Evolutionary conservation across 805 yeast genomes (phyloP), one percentile per base, ranked within the genome.

Genomic region (Candida vaughaniae): DNA sequence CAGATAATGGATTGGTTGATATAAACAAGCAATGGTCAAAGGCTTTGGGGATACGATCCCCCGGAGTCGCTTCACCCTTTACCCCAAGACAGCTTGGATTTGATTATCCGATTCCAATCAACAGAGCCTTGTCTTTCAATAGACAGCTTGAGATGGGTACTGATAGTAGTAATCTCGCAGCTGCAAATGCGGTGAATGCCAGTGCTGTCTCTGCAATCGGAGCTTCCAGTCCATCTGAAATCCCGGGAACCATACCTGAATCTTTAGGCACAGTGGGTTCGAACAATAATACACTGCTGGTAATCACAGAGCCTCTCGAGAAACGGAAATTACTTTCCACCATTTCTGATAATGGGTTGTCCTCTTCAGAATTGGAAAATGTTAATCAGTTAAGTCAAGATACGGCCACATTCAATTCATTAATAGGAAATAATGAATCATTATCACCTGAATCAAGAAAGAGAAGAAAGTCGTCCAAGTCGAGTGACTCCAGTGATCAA

Each of bases 61-160:
- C 49, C 3, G 46, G 39, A 16, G 31, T 42, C 4, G 39, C 36
- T 2, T 39, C 46, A 3, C 23, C 23, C 10, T 45, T 45, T 26
- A 39, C 43, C 6, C 45, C 49, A 7, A 35, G 35, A 17, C 37
- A 32, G 17, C 19, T 36, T 3, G 17, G 18, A 20, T 42, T 42
- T 28, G 49, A 45, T 31, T 45, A 29, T 25, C 49, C 49, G 7
- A 35, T 45, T 16, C 46, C 49, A 1, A 42, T 45, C 17, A 42
- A 42, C 16, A 29, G 49, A 22, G 46, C 46, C 8, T 22, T 45
- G 10, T 42, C 49, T 4, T 42, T 45, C 25, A 37, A 36, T 27
- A 25, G 46, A 14, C 45, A 36, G 16, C 38, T 39, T 11, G 39
- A 39, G 7, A 15, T 34, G 35, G 36, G 39, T 8, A 22, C 23